phyloP scores from a whole-genome alignment of 177 flowering plant genomes.

The Vitis hybrid region DNA sequence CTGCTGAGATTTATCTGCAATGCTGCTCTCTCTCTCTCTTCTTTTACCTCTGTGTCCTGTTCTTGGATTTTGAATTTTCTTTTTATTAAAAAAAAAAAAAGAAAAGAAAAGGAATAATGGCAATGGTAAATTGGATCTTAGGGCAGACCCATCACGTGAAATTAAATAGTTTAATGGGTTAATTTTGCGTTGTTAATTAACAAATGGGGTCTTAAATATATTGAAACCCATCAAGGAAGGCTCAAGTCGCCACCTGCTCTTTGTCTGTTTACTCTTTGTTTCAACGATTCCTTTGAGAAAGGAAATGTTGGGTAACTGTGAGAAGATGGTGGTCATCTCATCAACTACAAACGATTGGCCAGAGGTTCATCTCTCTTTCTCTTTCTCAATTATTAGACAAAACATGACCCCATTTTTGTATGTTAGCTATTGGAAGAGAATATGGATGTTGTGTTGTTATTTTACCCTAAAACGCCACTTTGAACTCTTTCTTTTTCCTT shows the following conservation, averaged over 20 bases:
- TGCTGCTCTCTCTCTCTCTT: background rate
- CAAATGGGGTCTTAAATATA: slow-evolving; percentile 1
- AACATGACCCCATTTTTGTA: slow-evolving; percentile 64
- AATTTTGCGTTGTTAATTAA: slow-evolving; percentile 5
- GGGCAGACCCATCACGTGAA: slow-evolving; percentile 36
- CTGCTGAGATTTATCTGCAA: slow-evolving; percentile 34
- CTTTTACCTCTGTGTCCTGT: slow-evolving; percentile 26
- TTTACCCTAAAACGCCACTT: slow-evolving; percentile 26
- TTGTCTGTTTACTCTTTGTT: slow-evolving; percentile 47
- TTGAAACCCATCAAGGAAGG: slow-evolving; percentile 22
- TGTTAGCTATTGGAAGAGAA: slow-evolving; percentile 58
- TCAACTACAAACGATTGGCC: slow-evolving; percentile 59
- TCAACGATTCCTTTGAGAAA: slow-evolving; percentile 36
- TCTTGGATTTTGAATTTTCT: slow-evolving; percentile 28
- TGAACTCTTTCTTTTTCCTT: slow-evolving; percentile 11
- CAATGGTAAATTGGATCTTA: slow-evolving; percentile 4
- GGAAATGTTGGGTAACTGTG: slow-evolving; percentile 42
- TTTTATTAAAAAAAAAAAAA: background rate
- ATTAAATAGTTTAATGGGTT: background rate
- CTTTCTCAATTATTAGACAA: slow-evolving; percentile 39
- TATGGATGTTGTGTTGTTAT: slow-evolving; percentile 32
- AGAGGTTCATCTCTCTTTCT: slow-evolving; percentile 39
- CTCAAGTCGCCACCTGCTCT: slow-evolving; percentile 45
- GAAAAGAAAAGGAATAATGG: background rate
- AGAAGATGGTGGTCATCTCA: slow-evolving; percentile 49